A percentile compares a stretch with the other conserved stretches of the same genome.
These are phyloP conservation scores for Phlegmacium glaucopus DNA, from an alignment of 768 basidiomycete genomes.

Conservation along the genomic window DNA sequence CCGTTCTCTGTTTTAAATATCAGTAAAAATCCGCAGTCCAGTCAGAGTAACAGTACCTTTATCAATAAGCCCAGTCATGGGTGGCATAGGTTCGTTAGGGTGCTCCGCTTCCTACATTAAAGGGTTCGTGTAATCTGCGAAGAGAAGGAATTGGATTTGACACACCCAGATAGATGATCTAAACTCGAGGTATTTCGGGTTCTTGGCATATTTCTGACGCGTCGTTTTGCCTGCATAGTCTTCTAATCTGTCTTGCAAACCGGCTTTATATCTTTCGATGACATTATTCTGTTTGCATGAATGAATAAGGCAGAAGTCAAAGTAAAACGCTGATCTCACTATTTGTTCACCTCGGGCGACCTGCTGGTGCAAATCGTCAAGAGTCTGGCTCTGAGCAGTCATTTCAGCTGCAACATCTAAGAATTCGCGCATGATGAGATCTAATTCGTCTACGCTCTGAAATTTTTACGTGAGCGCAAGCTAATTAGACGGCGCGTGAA, in stretches of 20 bases:
- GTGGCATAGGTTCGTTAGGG: conserved; percentile 69
- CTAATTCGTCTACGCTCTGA: conserved; percentile 58
- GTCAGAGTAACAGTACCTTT: conserved; percentile 43
- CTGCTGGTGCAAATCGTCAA: conserved; percentile 55
- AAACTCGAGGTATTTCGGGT: conserved; percentile 57
- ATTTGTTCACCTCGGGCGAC: conserved; percentile 56
- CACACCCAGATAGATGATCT: conserved; percentile 66
- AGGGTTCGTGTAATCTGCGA: neutral
- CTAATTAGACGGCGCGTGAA: neutral
- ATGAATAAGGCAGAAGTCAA: neutral
- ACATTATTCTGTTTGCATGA: conserved; percentile 42
- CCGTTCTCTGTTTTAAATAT: conserved; percentile 57
- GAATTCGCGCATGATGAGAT: conserved; percentile 62
- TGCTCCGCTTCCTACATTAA: conserved; percentile 58
- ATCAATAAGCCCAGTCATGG: conserved; percentile 68
- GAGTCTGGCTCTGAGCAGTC: conserved; percentile 46
- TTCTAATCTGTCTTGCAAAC: conserved; percentile 37
- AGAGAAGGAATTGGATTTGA: conserved; percentile 7
- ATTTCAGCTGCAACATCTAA: conserved; percentile 67
- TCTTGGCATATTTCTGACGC: conserved; percentile 76
- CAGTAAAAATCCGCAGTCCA: neutral
- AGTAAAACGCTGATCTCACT: conserved; percentile 37
- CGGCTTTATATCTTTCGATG: conserved; percentile 46
- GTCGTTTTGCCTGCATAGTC: conserved; percentile 59
- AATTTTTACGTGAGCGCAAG: conserved; percentile 1